phyloP scores from a whole-genome alignment of 768 basidiomycete genomes.

The Xerocomus potaroensis region DNA sequence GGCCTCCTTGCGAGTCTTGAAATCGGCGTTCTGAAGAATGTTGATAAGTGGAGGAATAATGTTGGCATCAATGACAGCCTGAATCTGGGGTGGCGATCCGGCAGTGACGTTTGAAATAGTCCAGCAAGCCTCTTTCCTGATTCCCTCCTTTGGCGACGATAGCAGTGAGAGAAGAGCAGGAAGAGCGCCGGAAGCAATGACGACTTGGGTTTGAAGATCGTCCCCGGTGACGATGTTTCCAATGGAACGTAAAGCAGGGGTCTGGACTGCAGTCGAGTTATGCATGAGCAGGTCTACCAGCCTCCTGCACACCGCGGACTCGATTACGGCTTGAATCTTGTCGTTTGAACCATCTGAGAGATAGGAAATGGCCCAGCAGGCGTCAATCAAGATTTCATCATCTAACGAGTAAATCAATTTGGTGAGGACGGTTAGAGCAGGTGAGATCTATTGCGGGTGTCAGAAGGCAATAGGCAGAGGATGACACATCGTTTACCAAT shows the following conservation, averaged over 20 bases:
- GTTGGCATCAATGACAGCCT: slow-evolving; percentile 95
- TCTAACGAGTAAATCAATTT: slow-evolving; percentile 99
- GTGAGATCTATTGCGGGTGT: slow-evolving; percentile 72
- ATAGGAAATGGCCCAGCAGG: slow-evolving; percentile 99
- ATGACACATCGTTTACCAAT: slow-evolving; percentile 51
- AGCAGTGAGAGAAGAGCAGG: slow-evolving; percentile 90
- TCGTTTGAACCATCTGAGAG: slow-evolving; percentile 98
- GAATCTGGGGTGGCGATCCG: slow-evolving; percentile 95
- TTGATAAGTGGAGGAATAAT: slow-evolving; percentile 98
- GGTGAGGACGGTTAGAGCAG: slow-evolving; percentile 92
- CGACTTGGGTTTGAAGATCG: slow-evolving; percentile 98
- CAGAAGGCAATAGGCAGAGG: slow-evolving; percentile 10
- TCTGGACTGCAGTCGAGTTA: slow-evolving; percentile 92
- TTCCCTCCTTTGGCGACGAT: slow-evolving; percentile 97
- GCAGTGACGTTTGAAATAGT: slow-evolving; percentile 99
- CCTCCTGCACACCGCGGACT: slow-evolving; percentile 95
- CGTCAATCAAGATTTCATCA: slow-evolving; percentile 98
- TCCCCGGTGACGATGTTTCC: slow-evolving; percentile 99
- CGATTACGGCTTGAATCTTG: slow-evolving; percentile 99
- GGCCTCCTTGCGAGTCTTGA: slow-evolving; percentile 99
- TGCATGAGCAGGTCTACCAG: slow-evolving; percentile 97
- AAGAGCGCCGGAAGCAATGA: slow-evolving; percentile 96
- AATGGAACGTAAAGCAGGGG: slow-evolving; percentile 95
- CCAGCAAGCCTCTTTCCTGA: slow-evolving; percentile 99
- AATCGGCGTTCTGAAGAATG: slow-evolving; percentile 95